Conservation (phyloP, 441 rosid species). For the Corymbia calophylla region DNA sequence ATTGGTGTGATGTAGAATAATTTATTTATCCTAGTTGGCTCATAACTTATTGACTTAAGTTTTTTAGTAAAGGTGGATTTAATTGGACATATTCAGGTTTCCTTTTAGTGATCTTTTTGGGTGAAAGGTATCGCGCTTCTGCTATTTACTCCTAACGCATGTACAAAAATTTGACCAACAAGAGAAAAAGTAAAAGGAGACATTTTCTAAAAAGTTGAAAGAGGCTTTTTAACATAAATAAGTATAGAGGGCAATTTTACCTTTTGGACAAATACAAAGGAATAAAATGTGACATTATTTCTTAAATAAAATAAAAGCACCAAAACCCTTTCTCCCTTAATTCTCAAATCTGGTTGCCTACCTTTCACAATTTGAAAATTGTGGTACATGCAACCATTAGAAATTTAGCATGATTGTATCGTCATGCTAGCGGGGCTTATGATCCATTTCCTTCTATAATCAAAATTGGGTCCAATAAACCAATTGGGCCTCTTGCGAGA, state of each 20-base stretch:
- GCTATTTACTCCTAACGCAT: no score
- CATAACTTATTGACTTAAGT: no score
- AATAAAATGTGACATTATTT: neutral
- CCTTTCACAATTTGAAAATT: neutral
- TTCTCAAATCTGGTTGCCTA: neutral
- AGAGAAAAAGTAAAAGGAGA: neutral
- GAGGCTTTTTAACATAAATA: neutral
- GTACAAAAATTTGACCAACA: neutral
- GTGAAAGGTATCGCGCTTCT: no score
- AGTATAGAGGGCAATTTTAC: neutral
- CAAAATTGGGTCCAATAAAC: accelerated
- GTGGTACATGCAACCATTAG: neutral
- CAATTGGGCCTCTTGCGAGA: neutral
- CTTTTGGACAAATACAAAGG: neutral
- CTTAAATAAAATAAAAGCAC: neutral
- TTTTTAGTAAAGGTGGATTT: no score
- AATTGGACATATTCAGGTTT: no score
- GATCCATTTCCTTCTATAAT: neutral
- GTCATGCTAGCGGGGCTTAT: neutral
- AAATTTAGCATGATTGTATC: neutral
- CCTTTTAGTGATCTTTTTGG: no score
- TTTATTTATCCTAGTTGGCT: no score
- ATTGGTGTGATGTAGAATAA: no score
- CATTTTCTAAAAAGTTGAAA: neutral
- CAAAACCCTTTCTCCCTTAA: neutral